Evolutionary conservation across 108 stramenopile species (phyloP), one percentile per base, ranked within the genome.

Genomic region (Skeletonema grethae): DNA sequence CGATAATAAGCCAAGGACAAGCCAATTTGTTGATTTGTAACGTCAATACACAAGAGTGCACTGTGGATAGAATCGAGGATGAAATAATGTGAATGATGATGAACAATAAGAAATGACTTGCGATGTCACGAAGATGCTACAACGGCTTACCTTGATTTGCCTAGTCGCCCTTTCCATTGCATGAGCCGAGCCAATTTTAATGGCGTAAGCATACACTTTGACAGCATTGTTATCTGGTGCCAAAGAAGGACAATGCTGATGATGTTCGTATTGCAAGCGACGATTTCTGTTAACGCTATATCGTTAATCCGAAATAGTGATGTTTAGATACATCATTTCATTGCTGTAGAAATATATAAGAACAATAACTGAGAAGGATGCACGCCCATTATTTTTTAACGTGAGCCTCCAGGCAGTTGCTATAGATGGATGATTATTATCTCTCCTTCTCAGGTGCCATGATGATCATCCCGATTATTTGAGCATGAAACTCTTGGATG

Each of bases 61-160:
- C 73, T 74, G 53, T 16, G 36, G 20, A 28, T 32, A 13, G 9
- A 57, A 57, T 36, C 3, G 61, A 50, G 12, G 20, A 31, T 28
- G 29, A 13, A 20, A 11, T 28, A 20, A 11, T 28, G 25, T 31
- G n/a, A 65, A n/a, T 13, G 45, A 43, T n/a, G 8, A 16, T 20
- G 63, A 48, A 28, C 11, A 16, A 22, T n/a, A n/a, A 29, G 28
- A 29, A 15, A 32, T 32, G 25, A 57, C 3, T 7, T 9, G 46
- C 13, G n/a, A 39, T 57, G 9, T 36, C 35, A 58, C n/a, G n/a
- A n/a, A n/a, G n/a, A n/a, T n/a, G n/a, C n/a, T n/a, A n/a, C n/a
- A n/a, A n/a, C n/a, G 8, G 34, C 65, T 59, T 48, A 74, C 73
- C 73, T 59, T 35, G 73, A 39, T 59, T 74, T 74, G 39, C 73